Evolutionary conservation across 495 filamentous ascomycete genomes (phyloP).

Genomic region (Trichodelitschia bisporula): DNA sequence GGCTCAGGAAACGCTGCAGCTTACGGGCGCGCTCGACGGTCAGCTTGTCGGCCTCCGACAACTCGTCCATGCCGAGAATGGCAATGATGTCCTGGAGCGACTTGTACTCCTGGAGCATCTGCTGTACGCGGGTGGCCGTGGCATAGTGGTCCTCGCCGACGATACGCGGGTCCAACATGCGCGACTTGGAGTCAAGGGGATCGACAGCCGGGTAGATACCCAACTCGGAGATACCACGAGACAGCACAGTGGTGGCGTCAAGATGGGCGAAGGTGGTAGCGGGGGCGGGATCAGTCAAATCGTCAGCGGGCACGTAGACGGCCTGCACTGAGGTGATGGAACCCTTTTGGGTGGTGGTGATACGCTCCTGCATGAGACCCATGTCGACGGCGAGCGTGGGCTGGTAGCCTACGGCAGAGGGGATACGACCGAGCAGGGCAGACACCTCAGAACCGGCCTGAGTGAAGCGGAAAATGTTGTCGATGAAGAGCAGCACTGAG

Average conservation of each 20-base stretch:
- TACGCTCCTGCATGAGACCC: slow-evolving; percentile 99
- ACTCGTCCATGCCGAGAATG: slow-evolving; percentile 99
- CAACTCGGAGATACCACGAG: slow-evolving; percentile 99
- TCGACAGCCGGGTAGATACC: slow-evolving; percentile 99
- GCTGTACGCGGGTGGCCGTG: slow-evolving; percentile 81
- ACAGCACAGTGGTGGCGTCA: slow-evolving; percentile 99
- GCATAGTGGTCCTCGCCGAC: slow-evolving; percentile 95
- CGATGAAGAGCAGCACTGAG: slow-evolving; percentile 87
- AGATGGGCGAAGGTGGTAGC: slow-evolving; percentile 99
- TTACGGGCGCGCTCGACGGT: slow-evolving; percentile 99
- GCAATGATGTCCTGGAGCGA: slow-evolving; percentile 99
- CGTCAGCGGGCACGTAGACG: slow-evolving; percentile 99
- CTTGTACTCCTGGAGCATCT: slow-evolving; percentile 99
- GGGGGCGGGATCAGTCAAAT: slow-evolving; percentile 98
- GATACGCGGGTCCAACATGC: slow-evolving; percentile 97
- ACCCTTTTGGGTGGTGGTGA: slow-evolving; percentile 97
- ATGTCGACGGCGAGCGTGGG: slow-evolving; percentile 99
- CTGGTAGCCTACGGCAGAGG: slow-evolving; percentile 99
- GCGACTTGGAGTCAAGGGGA: slow-evolving; percentile 96
- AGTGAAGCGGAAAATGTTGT: slow-evolving; percentile 99
- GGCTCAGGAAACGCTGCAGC: slow-evolving; percentile 96
- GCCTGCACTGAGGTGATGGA: slow-evolving; percentile 99
- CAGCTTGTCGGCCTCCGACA: slow-evolving; percentile 96
- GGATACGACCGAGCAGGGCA: slow-evolving; percentile 96
- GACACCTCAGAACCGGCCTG: slow-evolving; percentile 99